These are phyloP conservation scores for Amanita exitialis DNA, from an alignment of 768 basidiomycete species.

Conservation along the genomic window DNA sequence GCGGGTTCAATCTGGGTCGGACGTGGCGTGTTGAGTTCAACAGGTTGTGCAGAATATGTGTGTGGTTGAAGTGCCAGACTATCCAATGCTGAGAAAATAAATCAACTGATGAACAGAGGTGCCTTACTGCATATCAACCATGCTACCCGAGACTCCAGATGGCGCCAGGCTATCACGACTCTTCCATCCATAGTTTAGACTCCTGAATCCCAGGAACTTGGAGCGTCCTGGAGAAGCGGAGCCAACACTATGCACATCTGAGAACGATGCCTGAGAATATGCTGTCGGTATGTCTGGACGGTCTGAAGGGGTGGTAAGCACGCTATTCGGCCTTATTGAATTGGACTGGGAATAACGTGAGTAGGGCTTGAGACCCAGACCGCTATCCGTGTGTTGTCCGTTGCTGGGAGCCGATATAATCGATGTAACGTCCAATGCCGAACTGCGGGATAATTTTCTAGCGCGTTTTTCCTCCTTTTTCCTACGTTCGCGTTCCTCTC, in stretches of 20 bases:
- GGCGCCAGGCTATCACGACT: slow-evolving; percentile 76
- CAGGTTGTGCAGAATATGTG: slow-evolving; percentile 21
- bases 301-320: slow-evolving; percentile 48
- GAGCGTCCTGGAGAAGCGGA: slow-evolving; percentile 60
- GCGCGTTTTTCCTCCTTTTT: slow-evolving; percentile 63
- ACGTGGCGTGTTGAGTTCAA: slow-evolving; percentile 30
- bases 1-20: slow-evolving; percentile 27
- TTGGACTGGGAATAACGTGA: slow-evolving; percentile 50
- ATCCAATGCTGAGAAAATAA: slow-evolving; percentile 5
- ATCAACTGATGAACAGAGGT: slow-evolving; percentile 1
- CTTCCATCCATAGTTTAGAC: slow-evolving; percentile 60
- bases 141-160: slow-evolving; percentile 79
- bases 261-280: slow-evolving; percentile 73
- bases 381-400: slow-evolving; percentile 45
- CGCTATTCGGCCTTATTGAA: slow-evolving; percentile 49
- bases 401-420: slow-evolving; percentile 60
- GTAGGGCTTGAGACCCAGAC: slow-evolving; percentile 42
- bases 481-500: slow-evolving; percentile 59
- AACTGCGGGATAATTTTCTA: slow-evolving; percentile 66
- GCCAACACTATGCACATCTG: slow-evolving; percentile 66
- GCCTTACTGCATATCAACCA: slow-evolving; percentile 89
- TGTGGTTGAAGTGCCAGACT: slow-evolving; percentile 66
- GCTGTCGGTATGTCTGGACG: slow-evolving; percentile 54
- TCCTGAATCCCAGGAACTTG: slow-evolving; percentile 71
- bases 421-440: slow-evolving; percentile 61